Conservation (phyloP, 495 filamentous ascomycete genomes). For the Penicillium antarcticum region DNA sequence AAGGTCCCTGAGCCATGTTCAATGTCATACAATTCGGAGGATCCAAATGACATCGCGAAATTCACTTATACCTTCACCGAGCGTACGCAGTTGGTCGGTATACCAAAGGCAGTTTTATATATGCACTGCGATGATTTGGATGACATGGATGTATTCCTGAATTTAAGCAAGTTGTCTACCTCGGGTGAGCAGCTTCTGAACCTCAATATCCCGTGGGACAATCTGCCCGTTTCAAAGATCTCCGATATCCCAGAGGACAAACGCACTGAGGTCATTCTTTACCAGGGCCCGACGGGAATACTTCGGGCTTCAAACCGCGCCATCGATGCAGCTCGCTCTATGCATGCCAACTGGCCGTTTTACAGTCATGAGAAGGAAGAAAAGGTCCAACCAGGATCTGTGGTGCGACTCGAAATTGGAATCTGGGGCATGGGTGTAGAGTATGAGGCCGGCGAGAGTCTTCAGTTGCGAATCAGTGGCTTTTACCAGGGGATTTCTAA, state of each 20-base stretch:
- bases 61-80: slow-evolving; percentile 23
- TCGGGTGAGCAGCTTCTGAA: slow-evolving; percentile 21
- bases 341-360: slow-evolving; percentile 16
- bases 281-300: slow-evolving; percentile 14
- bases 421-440: slow-evolving; percentile 19
- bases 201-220: slow-evolving; percentile 24
- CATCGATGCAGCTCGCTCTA: slow-evolving; percentile 13
- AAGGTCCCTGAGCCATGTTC: not conserved
- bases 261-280: slow-evolving; percentile 5
- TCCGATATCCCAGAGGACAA: slow-evolving; percentile 7
- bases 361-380: slow-evolving; percentile 9
- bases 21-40: slow-evolving; percentile 16
- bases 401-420: slow-evolving; percentile 16
- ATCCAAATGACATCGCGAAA: slow-evolving; percentile 10
- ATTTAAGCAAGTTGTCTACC: slow-evolving; percentile 27
- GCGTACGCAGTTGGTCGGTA: slow-evolving; percentile 25
- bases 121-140: slow-evolving; percentile 30
- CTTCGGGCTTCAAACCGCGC: slow-evolving; percentile 15
- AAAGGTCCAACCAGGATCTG: slow-evolving; percentile 4
- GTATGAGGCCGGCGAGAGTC: slow-evolving; percentile 9
- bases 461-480: slow-evolving; percentile 8
- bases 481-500: slow-evolving; percentile 10
- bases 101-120: slow-evolving; percentile 26
- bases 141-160: slow-evolving; percentile 37
- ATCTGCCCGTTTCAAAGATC: slow-evolving; percentile 5